These are phyloP conservation scores for Bassia scoparia DNA, from an alignment of 148 eudicot genomes.

Conservation along the genomic window DNA sequence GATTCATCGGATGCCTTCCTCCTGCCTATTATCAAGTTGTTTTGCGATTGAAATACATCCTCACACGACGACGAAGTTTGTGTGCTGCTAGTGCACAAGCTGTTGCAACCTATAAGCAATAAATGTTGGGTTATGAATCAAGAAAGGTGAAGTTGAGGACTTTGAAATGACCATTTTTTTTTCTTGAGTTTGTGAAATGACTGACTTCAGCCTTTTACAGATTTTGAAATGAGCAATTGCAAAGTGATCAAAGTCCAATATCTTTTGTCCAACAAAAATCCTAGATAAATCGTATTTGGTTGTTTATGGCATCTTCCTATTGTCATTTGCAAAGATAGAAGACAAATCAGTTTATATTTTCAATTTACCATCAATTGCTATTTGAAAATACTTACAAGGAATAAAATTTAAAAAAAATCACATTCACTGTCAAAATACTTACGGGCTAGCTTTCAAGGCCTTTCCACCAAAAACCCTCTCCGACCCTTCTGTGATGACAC, in stretches of 20 bases:
- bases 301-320: background rate
- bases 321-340: background rate
- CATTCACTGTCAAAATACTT: constrained; percentile 29
- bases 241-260: background rate
- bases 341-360: background rate
- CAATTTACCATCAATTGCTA: background rate
- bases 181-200: background rate
- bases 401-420: background rate
- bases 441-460: constrained; percentile 63
- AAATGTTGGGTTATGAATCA: background rate
- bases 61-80: constrained; percentile 64
- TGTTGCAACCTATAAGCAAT: constrained; percentile 52
- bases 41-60: constrained; percentile 69
- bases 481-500: constrained; percentile 91
- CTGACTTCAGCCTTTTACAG: background rate
- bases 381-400: too few species aligned
- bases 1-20: constrained; percentile 97
- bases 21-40: constrained; percentile 92
- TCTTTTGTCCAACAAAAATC: background rate
- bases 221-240: background rate
- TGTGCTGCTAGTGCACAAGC: constrained; percentile 93
- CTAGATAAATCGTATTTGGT: background rate
- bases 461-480: constrained; percentile 99
- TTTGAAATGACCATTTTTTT: background rate
- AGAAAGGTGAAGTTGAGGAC: background rate